Conservation (phyloP, 345 rosid species). For the Luvunga scandens region DNA sequence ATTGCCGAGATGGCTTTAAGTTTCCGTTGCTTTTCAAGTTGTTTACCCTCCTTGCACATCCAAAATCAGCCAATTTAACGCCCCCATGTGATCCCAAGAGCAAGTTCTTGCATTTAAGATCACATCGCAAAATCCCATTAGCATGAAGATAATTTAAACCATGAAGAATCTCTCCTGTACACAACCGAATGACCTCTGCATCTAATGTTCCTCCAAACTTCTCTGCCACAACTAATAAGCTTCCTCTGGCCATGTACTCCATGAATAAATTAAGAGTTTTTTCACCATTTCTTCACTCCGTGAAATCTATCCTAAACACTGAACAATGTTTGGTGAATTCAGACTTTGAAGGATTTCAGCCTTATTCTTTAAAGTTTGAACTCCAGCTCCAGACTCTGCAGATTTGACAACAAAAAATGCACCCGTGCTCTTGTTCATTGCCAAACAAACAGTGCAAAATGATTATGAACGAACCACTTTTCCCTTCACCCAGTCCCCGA, state of each 20-base stretch:
- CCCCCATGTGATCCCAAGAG: conserved; percentile 26
- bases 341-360: conserved; percentile 29
- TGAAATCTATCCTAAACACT: neutral
- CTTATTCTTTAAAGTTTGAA: conserved; percentile 21
- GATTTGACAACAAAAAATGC: conserved; percentile 31
- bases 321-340: conserved; percentile 23
- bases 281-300: conserved; percentile 1
- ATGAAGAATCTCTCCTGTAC: conserved; percentile 27
- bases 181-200: conserved; percentile 16
- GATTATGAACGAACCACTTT: conserved; percentile 36
- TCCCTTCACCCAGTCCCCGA: conserved; percentile 28
- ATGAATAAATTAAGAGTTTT: conserved; percentile 24
- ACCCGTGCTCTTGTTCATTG: conserved; percentile 28
- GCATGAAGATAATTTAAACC: conserved; percentile 34
- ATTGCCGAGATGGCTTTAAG: neutral
- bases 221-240: conserved; percentile 21
- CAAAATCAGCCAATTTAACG: conserved; percentile 38
- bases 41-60: conserved; percentile 31
- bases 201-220: too few relatives aligned
- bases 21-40: neutral
- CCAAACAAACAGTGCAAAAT: conserved; percentile 23
- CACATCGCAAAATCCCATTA: conserved; percentile 38
- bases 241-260: conserved; percentile 44
- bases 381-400: conserved; percentile 13
- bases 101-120: conserved; percentile 39